Conservation (phyloP, 192 early-diverging fungal species). For the Rhizophlyctis rosea region DNA sequence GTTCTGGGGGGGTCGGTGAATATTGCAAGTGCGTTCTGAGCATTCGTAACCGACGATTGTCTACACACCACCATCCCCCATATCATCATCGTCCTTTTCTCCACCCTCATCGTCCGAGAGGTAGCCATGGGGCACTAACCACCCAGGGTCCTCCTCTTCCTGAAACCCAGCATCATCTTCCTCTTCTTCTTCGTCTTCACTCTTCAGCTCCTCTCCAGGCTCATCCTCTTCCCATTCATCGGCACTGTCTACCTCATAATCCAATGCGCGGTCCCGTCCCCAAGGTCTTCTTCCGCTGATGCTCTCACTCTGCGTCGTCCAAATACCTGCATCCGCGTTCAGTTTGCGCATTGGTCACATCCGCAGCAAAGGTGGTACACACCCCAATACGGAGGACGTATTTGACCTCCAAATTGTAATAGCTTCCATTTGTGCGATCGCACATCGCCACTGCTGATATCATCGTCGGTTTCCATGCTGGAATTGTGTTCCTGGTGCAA, state of each 20-base stretch:
- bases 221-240: constrained; percentile 90
- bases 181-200: constrained; percentile 76
- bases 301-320: constrained; percentile 57
- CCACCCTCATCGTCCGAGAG: constrained; percentile 73
- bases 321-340: constrained; percentile 55
- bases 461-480: neutral
- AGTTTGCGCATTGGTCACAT: neutral
- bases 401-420: constrained; percentile 66
- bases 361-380: neutral
- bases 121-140: constrained; percentile 85
- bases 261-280: constrained; percentile 57
- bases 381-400: constrained; percentile 76
- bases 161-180: constrained; percentile 53
- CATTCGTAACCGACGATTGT: neutral
- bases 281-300: constrained; percentile 63
- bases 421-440: constrained; percentile 52
- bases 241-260: constrained; percentile 88
- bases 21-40: neutral
- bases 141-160: constrained; percentile 61
- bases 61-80: neutral
- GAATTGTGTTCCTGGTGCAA: neutral
- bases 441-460: constrained; percentile 1
- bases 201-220: constrained; percentile 80
- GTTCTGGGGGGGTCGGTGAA: neutral
- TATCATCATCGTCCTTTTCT: constrained; percentile 27